Evolutionary conservation across 495 filamentous ascomycete species (phyloP).

Genomic region (Bombardia bombarda): DNA sequence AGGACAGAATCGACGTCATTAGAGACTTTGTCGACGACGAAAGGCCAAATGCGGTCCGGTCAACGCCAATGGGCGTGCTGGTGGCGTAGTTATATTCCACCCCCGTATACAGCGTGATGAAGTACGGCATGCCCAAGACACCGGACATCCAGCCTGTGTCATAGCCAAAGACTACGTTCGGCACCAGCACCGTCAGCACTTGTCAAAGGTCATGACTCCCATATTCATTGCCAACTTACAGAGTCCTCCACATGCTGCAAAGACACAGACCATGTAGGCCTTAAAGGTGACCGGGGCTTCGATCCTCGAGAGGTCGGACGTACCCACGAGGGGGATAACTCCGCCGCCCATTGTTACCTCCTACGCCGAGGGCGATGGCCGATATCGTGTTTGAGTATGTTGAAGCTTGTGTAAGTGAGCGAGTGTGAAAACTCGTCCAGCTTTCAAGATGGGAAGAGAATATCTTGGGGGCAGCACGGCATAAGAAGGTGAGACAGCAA

Average conservation of each 20-base stretch:
- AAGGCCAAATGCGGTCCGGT: slow-evolving; percentile 18
- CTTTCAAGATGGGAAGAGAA: no score
- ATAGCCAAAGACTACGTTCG: slow-evolving; percentile 46
- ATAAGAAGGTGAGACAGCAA: no score
- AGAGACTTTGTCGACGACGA: slow-evolving; percentile 45
- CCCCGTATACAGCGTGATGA: slow-evolving; percentile 56
- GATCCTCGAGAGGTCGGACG: slow-evolving; percentile 40
- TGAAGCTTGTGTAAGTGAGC: no score
- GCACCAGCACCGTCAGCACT: background rate
- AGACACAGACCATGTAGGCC: slow-evolving; percentile 59
- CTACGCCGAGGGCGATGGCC: no score
- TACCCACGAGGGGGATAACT: slow-evolving; percentile 20
- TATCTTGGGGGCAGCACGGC: no score
- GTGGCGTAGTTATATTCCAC: slow-evolving; percentile 50
- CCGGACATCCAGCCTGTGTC: slow-evolving; percentile 60
- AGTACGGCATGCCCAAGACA: slow-evolving; percentile 46
- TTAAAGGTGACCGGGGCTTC: slow-evolving; percentile 60
- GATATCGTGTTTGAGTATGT: no score
- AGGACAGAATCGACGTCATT: slow-evolving; percentile 66
- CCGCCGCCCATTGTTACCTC: no score
- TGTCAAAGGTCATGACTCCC: background rate
- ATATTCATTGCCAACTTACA: slow-evolving; percentile 22
- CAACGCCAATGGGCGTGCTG: slow-evolving; percentile 25
- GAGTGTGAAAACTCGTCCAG: no score
- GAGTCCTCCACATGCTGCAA: slow-evolving; percentile 59